Conservation (phyloP, 1,139 yeast genomes). For the Candida albicans region DNA sequence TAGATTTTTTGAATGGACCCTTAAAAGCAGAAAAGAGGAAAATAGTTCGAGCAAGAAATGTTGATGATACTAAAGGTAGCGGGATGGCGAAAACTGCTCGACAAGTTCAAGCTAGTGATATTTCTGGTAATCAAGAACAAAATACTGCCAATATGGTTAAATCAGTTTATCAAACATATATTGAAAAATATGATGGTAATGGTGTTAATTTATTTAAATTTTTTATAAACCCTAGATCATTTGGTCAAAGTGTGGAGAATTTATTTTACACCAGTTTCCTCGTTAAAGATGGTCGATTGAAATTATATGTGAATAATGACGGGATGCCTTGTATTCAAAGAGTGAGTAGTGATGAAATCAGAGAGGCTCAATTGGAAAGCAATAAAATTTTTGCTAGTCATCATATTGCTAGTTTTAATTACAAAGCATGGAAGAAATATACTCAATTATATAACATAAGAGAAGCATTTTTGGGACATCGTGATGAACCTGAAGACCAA, state of each 20-base stretch:
- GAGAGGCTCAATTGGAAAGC: conserved; percentile 10
- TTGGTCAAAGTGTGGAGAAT: conserved; percentile 79
- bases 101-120: conserved; percentile 50
- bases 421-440: conserved; percentile 60
- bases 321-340: conserved; percentile 37
- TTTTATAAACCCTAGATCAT: conserved; percentile 73
- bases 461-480: conserved; percentile 52
- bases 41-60: conserved; percentile 30
- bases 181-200: conserved; percentile 24
- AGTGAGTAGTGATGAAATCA: conserved; percentile 18
- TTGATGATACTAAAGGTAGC: conserved; percentile 44
- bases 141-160: conserved; percentile 65
- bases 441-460: conserved; percentile 52
- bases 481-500: conserved; percentile 35
- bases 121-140: conserved; percentile 48
- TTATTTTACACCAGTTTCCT: conserved; percentile 80
- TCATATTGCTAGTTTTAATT: conserved; percentile 69
- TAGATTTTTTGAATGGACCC: conserved; percentile 72
- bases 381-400: conserved; percentile 23
- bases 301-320: conserved; percentile 46
- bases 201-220: conserved; percentile 63
- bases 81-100: conserved; percentile 51
- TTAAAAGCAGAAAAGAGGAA: conserved; percentile 59
- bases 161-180: conserved; percentile 42
- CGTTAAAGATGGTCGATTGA: conserved; percentile 67